phyloP scores from a whole-genome alignment of 768 basidiomycete species.

The Auricularia sp. region DNA sequence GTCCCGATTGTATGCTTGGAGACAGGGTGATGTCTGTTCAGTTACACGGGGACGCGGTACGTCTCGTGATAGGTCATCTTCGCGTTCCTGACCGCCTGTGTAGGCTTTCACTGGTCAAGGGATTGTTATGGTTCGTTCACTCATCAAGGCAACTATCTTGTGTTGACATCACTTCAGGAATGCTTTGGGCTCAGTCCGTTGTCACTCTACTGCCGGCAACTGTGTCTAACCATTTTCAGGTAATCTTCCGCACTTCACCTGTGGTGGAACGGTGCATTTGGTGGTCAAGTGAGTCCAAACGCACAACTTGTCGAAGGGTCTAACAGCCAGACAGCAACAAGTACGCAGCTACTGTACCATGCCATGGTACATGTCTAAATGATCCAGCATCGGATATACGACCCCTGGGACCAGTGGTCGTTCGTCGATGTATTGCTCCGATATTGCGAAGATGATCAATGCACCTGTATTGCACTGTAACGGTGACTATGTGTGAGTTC shows the following conservation, averaged over 20 bases:
- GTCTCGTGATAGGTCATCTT: background rate
- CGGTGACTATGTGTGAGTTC: constrained; percentile 47
- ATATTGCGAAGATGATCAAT: constrained; percentile 83
- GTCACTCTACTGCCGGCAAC: constrained; percentile 1
- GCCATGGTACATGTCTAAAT: constrained; percentile 1
- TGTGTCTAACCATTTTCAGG: constrained; percentile 28
- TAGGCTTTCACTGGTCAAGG: constrained; percentile 80
- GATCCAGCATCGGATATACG: constrained; percentile 78
- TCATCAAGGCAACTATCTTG: background rate
- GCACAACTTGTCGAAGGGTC: background rate
- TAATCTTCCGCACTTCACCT: constrained; percentile 83
- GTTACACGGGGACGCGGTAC: constrained; percentile 72
- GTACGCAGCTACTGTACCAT: constrained; percentile 5
- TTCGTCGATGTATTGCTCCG: constrained; percentile 81
- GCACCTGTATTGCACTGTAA: constrained; percentile 86
- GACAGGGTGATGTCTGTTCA: constrained; percentile 81
- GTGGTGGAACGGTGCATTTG: constrained; percentile 81
- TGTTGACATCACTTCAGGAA: background rate
- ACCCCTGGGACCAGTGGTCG: constrained; percentile 78
- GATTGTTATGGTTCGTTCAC: constrained; percentile 65
- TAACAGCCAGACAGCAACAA: constrained; percentile 18
- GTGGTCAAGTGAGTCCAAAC: constrained; percentile 70
- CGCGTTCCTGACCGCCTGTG: background rate
- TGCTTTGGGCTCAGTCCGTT: background rate
- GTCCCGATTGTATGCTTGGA: constrained; percentile 33